Evolutionary conservation across 176 grass and related monocot species (phyloP).

Genomic region (Phyllostachys edulis): DNA sequence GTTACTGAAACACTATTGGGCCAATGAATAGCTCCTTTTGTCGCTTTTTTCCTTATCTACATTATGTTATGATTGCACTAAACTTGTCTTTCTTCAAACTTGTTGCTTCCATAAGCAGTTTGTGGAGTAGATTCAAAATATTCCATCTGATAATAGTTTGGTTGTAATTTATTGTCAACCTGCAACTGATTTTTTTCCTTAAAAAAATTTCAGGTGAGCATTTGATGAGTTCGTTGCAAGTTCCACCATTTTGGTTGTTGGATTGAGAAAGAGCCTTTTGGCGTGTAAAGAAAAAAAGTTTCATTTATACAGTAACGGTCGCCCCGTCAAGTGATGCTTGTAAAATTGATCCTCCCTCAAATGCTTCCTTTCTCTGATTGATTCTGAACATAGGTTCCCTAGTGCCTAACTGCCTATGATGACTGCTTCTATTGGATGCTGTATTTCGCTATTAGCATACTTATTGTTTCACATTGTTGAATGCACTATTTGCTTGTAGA

Average conservation of each 20-base stretch:
- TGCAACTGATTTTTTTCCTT: not conserved
- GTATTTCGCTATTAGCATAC: not conserved
- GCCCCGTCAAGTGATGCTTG: too few relatives aligned
- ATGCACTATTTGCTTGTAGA: not conserved
- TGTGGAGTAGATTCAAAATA: not conserved
- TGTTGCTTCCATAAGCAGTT: not conserved
- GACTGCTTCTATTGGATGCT: not conserved
- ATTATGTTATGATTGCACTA: not conserved
- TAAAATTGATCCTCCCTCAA: not conserved
- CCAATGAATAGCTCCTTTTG: not conserved
- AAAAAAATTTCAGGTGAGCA: too few relatives aligned
- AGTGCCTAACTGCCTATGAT: not conserved
- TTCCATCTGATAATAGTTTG: not conserved
- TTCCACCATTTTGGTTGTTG: constrained; percentile 2
- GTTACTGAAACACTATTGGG: not conserved
- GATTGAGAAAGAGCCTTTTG: constrained; percentile 13
- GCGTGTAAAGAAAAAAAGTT: not conserved
- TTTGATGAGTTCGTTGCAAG: not conserved
- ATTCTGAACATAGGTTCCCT: not conserved
- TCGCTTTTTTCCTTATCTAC: not conserved
- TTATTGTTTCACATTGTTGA: not conserved
- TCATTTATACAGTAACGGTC: not conserved
- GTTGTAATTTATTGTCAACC: not conserved
- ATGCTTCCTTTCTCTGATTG: not conserved
- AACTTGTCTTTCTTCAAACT: not conserved